Conservation (phyloP, 2,329 filamentous ascomycete species). For the Mycocentrospora acerina region DNA sequence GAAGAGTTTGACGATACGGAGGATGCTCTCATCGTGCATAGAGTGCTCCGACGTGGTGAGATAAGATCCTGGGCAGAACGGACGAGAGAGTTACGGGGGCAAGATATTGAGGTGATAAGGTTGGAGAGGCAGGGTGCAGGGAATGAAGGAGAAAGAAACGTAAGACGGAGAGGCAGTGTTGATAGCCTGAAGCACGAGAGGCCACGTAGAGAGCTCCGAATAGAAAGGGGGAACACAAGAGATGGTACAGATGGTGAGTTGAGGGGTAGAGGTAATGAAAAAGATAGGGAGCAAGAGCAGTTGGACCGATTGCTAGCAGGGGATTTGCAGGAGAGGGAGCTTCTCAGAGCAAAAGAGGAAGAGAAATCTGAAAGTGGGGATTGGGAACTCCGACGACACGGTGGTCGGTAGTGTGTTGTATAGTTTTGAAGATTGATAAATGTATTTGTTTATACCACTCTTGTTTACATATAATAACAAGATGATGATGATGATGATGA, state of each 20-base stretch:
- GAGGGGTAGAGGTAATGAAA: constrained; percentile 28
- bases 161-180: not conserved
- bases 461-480: no score
- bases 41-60: constrained; percentile 14
- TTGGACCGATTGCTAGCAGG: constrained; percentile 15
- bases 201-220: not conserved
- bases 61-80: constrained; percentile 17
- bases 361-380: constrained; percentile 2
- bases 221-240: constrained; percentile 1
- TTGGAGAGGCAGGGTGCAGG: no score
- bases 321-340: constrained; percentile 14
- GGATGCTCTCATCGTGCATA: constrained; percentile 15
- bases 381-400: no score
- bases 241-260: constrained; percentile 22
- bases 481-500: no score
- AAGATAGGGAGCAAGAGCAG: constrained; percentile 10
- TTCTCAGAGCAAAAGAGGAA: constrained; percentile 10
- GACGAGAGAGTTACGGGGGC: constrained; percentile 20
- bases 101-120: no score
- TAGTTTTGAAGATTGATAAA: no score
- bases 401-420: no score
- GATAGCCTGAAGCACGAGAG: no score
- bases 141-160: not conserved
- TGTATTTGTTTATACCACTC: no score
- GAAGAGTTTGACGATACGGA: constrained; percentile 19